These are phyloP conservation scores for Phytophthora quininea DNA, from an alignment of 352 stramenopile species.

Conservation along the genomic window DNA sequence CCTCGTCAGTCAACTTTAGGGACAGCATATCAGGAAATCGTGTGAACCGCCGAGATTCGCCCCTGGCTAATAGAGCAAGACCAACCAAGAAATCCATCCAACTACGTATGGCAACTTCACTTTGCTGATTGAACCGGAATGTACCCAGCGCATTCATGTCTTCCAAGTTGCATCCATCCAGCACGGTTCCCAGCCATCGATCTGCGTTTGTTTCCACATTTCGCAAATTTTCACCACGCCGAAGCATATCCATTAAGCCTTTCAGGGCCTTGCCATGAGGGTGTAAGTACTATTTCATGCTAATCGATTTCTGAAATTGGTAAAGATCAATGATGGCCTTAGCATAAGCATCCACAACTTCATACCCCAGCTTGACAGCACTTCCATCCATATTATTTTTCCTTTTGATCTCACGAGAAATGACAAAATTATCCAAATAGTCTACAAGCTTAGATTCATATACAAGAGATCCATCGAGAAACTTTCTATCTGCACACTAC, in stretches of 20 bases:
- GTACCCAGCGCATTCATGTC: background rate
- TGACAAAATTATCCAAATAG: background rate
- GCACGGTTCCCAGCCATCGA: background rate
- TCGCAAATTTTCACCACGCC: background rate
- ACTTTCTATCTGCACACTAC: background rate
- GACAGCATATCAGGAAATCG: background rate
- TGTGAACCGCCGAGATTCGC: background rate
- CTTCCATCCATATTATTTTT: background rate
- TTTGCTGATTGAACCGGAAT: background rate
- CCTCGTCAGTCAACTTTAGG: background rate
- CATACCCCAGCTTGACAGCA: background rate
- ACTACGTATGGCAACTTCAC: background rate
- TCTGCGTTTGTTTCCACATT: background rate
- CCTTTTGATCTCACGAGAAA: background rate
- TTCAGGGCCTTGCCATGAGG: background rate
- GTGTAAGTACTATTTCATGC: background rate
- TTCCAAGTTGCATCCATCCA: background rate
- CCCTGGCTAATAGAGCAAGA: background rate
- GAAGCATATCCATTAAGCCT: background rate
- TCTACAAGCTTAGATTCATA: background rate
- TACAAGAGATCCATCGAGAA: background rate
- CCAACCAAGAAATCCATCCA: background rate
- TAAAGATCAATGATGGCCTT: background rate
- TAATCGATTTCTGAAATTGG: background rate
- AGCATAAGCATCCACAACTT: background rate